Conservation (phyloP, 2,329 filamentous ascomycete species). For the Chlorencoelia australis region DNA sequence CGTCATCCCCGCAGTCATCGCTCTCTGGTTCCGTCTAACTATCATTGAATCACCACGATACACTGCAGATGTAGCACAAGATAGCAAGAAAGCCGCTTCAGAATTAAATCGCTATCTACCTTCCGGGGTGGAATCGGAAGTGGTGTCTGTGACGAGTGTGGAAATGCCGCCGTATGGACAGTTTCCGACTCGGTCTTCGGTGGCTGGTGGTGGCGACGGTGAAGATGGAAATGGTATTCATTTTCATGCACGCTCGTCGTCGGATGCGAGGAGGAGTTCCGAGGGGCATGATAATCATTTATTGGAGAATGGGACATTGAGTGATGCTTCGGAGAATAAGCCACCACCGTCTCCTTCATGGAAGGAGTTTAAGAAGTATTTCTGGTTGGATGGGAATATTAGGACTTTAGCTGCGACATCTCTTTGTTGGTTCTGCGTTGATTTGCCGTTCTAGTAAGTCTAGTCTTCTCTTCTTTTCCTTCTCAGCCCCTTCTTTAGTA, state of each 20-base stretch:
- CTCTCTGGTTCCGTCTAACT: constrained; percentile 56
- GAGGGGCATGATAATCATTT: too few relatives aligned
- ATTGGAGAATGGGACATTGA: constrained; percentile 27
- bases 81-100: constrained; percentile 16
- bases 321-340: constrained; percentile 22
- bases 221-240: background rate
- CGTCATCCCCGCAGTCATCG: constrained; percentile 51
- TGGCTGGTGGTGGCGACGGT: too few relatives aligned
- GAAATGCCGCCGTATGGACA: background rate
- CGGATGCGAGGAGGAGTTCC: background rate
- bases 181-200: background rate
- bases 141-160: constrained; percentile 4
- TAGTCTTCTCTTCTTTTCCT: too few relatives aligned
- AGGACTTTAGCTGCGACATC: constrained; percentile 54
- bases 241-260: background rate
- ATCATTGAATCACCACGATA: constrained; percentile 52
- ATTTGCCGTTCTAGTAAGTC: constrained; percentile 5
- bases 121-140: constrained; percentile 2
- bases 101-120: constrained; percentile 15
- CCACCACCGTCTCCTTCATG: constrained; percentile 14
- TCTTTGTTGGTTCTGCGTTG: constrained; percentile 18
- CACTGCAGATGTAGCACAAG: constrained; percentile 1
- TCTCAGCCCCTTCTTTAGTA: too few relatives aligned
- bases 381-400: constrained; percentile 36
- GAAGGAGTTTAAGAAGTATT: constrained; percentile 18